phyloP scores from a whole-genome alignment of 805 yeast genomes.

The Vanderwaltozyma tropicalis region DNA sequence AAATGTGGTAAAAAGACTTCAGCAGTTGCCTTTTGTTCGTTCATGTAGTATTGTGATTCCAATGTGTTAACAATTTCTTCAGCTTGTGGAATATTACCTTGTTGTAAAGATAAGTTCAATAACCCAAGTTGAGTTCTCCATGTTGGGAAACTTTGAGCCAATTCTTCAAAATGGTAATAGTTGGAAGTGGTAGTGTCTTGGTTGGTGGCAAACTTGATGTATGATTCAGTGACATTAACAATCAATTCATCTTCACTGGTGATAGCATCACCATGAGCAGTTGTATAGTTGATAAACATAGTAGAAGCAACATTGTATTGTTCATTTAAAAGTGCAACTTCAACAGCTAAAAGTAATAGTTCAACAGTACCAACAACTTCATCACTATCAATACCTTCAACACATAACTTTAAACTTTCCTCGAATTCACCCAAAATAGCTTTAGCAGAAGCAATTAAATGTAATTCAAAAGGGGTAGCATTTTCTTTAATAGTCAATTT shows the following conservation, averaged over 20 bases:
- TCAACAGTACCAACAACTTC: constrained; percentile 31
- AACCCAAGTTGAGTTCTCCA: constrained; percentile 50
- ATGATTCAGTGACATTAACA: constrained; percentile 70
- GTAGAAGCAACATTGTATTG: constrained; percentile 38
- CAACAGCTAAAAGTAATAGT: constrained; percentile 32
- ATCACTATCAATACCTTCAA: constrained; percentile 36
- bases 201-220: constrained; percentile 40
- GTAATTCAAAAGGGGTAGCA: constrained; percentile 15
- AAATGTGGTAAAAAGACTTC: constrained; percentile 35
- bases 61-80: constrained; percentile 46
- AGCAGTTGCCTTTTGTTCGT: constrained; percentile 22
- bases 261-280: constrained; percentile 36
- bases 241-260: constrained; percentile 56
- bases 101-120: constrained; percentile 65
- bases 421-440: constrained; percentile 21
- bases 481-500: constrained; percentile 3
- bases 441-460: constrained; percentile 22
- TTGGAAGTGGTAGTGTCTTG: constrained; percentile 32
- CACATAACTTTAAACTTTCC: constrained; percentile 31
- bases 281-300: constrained; percentile 33
- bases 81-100: constrained; percentile 76
- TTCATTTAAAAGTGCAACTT: constrained; percentile 32
- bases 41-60: constrained; percentile 33
- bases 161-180: constrained; percentile 70
- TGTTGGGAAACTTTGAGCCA: constrained; percentile 43